Conservation (phyloP, 805 yeast genomes). For the Torulaspora franciscae region DNA sequence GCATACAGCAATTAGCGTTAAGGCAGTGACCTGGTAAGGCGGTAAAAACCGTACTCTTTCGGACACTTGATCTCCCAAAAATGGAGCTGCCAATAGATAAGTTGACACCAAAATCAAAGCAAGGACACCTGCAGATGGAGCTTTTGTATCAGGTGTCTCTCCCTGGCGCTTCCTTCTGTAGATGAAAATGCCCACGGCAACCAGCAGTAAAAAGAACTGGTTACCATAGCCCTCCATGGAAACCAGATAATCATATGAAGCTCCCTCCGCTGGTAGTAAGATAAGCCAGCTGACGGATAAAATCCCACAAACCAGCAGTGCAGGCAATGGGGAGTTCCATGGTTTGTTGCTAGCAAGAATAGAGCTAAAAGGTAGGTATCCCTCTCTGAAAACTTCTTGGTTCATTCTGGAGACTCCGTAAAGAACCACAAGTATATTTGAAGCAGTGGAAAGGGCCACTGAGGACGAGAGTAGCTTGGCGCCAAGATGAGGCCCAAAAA, state of each 20-base stretch:
- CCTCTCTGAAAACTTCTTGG: slow-evolving; percentile 63
- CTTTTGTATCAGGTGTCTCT: slow-evolving; percentile 44
- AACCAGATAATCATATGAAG: slow-evolving; percentile 41
- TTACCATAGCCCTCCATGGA: slow-evolving; percentile 45
- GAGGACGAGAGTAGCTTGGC: slow-evolving; percentile 50
- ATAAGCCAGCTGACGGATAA: slow-evolving; percentile 35
- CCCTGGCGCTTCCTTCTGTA: slow-evolving; percentile 48
- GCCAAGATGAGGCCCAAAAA: slow-evolving; percentile 51
- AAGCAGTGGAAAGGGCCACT: slow-evolving; percentile 57
- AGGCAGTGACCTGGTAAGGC: slow-evolving; percentile 40
- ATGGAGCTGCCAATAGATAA: slow-evolving; percentile 49
- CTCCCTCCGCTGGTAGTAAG: slow-evolving; percentile 35
- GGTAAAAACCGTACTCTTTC: slow-evolving; percentile 33
- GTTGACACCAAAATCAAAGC: slow-evolving; percentile 44
- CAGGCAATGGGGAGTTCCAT: slow-evolving; percentile 50
- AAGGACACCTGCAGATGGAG: slow-evolving; percentile 45
- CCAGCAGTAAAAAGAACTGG: slow-evolving; percentile 46
- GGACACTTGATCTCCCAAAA: slow-evolving; percentile 23
- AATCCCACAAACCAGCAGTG: slow-evolving; percentile 37
- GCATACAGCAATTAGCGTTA: slow-evolving; percentile 42
- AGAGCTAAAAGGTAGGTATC: slow-evolving; percentile 50
- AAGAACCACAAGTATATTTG: slow-evolving; percentile 57
- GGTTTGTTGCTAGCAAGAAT: slow-evolving; percentile 54
- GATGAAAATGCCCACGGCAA: slow-evolving; percentile 54
- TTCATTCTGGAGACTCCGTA: slow-evolving; percentile 57